A percentile compares a stretch with the other conserved stretches of the same genome.
Conservation (phyloP, 1,284 basidiomycete genomes). For the Ganoderma lucidum region DNA sequence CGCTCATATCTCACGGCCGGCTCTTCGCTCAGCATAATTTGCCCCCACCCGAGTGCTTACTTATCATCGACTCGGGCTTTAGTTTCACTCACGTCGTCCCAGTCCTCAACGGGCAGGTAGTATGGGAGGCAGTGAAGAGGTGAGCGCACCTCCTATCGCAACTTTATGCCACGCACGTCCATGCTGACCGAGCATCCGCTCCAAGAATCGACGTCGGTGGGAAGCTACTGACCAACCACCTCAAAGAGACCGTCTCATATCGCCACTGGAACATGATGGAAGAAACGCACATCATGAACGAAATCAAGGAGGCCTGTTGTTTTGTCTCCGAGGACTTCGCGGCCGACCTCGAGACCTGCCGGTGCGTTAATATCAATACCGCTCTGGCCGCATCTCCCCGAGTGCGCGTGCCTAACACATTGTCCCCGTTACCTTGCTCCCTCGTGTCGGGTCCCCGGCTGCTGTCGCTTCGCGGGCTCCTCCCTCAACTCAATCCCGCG, state of each 20-base stretch:
- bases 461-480: conserved; percentile 3
- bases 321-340: conserved; percentile 84
- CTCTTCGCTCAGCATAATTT: conserved; percentile 59
- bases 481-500: neutral
- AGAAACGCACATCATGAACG: conserved; percentile 91
- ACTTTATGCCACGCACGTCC: conserved; percentile 10
- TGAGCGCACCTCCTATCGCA: conserved; percentile 41
- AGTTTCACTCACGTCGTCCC: conserved; percentile 93
- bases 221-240: conserved; percentile 92
- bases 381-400: conserved; percentile 17
- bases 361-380: conserved; percentile 57
- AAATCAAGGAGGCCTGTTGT: conserved; percentile 89
- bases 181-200: conserved; percentile 14
- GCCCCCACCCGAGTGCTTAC: conserved; percentile 75
- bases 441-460: conserved; percentile 13
- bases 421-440: conserved; percentile 4
- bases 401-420: conserved; percentile 12
- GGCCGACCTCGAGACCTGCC: conserved; percentile 79
- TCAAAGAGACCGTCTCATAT: conserved; percentile 93
- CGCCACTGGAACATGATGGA: conserved; percentile 99
- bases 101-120: conserved; percentile 76
- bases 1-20: conserved; percentile 75
- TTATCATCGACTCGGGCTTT: conserved; percentile 92
- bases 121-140: conserved; percentile 87
- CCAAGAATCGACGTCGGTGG: conserved; percentile 91